These are phyloP conservation scores for Ramalina intermedia DNA, from an alignment of 495 filamentous ascomycete species.

Conservation along the genomic window DNA sequence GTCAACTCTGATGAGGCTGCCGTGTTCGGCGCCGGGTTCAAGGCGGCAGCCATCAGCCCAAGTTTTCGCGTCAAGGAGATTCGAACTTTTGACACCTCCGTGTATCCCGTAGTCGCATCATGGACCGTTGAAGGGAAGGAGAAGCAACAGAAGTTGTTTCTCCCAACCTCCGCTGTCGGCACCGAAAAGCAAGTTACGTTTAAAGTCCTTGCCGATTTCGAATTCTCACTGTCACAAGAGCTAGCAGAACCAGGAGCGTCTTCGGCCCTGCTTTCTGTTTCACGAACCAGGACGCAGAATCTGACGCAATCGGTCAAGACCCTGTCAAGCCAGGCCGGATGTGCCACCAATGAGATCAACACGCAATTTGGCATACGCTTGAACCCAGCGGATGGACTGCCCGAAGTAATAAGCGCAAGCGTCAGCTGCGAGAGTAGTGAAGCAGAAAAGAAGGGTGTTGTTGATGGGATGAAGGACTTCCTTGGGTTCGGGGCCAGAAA, in stretches of 20 bases:
- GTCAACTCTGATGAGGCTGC: constrained; percentile 97
- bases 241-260: constrained; percentile 25
- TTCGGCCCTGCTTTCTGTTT: constrained; percentile 32
- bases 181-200: constrained; percentile 78
- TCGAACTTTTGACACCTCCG: constrained; percentile 54
- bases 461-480: constrained; percentile 86
- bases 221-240: constrained; percentile 66
- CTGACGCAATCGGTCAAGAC: constrained; percentile 65
- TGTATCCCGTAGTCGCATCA: constrained; percentile 57
- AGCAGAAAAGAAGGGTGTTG: constrained; percentile 59
- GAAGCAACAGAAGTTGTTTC: constrained; percentile 63
- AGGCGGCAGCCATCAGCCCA: constrained; percentile 77
- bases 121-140: constrained; percentile 50
- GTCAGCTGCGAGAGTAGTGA: constrained; percentile 72
- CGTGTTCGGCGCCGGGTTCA: constrained; percentile 93
- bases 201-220: constrained; percentile 71
- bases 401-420: constrained; percentile 57
- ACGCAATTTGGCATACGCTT: constrained; percentile 67
- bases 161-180: constrained; percentile 58
- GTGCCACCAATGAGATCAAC: constrained; percentile 58
- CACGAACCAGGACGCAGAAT: constrained; percentile 57
- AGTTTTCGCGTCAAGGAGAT: constrained; percentile 98
- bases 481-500: constrained; percentile 89
- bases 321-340: constrained; percentile 62
- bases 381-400: constrained; percentile 60